Conservation (phyloP, 169 alveolate genomes). For the Eimeria necatrix region DNA sequence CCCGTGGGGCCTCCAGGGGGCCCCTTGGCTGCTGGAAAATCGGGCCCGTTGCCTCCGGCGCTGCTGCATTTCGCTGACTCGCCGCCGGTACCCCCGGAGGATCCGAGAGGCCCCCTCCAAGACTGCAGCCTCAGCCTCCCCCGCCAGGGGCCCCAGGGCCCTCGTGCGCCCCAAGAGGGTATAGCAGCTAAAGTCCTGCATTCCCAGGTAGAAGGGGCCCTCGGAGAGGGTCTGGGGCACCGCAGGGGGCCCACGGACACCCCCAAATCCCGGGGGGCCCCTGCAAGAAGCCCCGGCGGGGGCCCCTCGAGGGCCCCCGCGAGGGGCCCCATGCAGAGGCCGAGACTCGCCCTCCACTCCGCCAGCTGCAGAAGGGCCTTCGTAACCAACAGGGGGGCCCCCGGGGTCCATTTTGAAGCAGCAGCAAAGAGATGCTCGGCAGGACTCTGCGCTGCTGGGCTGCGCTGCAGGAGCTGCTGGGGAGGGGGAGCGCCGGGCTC, state of each 20-base stretch:
- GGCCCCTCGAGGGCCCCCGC: too few relatives aligned
- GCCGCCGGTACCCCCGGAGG: slow-evolving; percentile 12
- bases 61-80: neutral
- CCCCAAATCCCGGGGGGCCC: neutral
- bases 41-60: neutral
- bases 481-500: neutral
- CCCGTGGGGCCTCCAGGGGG: neutral
- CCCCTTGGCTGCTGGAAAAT: neutral
- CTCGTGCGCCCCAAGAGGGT: slow-evolving; percentile 12
- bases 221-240: neutral
- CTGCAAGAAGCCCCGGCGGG: neutral
- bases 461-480: slow-evolving; percentile 5
- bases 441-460: too few relatives aligned
- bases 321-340: too few relatives aligned
- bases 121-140: neutral
- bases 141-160: slow-evolving; percentile 25
- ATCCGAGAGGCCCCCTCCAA: slow-evolving; percentile 20
- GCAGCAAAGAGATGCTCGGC: neutral
- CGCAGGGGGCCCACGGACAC: neutral
- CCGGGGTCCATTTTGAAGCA: neutral
- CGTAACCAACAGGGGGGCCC: neutral
- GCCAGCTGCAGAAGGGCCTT: neutral
- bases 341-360: too few relatives aligned
- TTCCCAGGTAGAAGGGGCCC: too few relatives aligned
- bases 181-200: slow-evolving; percentile 23